Evolutionary conservation across 768 basidiomycete species (phyloP), one percentile per base, ranked within the genome.

Genomic region (Boletus bicolor): DNA sequence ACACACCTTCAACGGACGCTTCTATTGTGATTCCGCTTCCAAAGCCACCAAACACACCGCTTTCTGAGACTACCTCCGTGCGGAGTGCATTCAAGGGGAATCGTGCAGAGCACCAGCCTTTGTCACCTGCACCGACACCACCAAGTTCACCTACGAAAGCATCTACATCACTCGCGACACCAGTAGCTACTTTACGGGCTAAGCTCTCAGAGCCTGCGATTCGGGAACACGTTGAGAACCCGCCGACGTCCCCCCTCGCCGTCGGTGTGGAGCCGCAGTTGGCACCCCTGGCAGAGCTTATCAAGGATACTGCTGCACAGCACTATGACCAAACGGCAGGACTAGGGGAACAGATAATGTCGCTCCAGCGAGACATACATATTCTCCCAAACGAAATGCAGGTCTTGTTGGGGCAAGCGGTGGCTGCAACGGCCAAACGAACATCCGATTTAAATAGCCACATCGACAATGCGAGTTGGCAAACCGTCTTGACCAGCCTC

Each of bases 281-380:
- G 17, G 69, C 54, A 17, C 68, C 72, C 2, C 37, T 72, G 41
- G 72, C 58, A 11, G 69, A 73, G 45, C 61, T 73, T 17, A 72
- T 72, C 60, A 71, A 70, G 50, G 71, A 74, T 17, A 64, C 57
- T n/a, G 73, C 67, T 44, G 69, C 65, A 34, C 71, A 74, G 26
- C 68, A 73, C 43, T 72, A 71, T n/a, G 71, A 69, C 39, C 71
- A 74, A 34, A 72, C 71, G 1, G 69, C 67, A 12, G 73, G 67
- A 14, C 43, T 72, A 14, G 64, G 65, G 12, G 68, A 74, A 53
- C 69, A 74, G 30, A 66, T 72, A 21, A 69, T 73, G 36, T 55
- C 71, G n/a, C 65, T 72, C 21, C 61, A 72, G 34, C 63, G 61
- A 34, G 69, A 74, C 42, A 56, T 73, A 24, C 63, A 68, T 19